Evolutionary conservation across 306 rosid genomes (phyloP), one percentile per base, ranked within the genome.

Genomic region (Betula pendula): DNA sequence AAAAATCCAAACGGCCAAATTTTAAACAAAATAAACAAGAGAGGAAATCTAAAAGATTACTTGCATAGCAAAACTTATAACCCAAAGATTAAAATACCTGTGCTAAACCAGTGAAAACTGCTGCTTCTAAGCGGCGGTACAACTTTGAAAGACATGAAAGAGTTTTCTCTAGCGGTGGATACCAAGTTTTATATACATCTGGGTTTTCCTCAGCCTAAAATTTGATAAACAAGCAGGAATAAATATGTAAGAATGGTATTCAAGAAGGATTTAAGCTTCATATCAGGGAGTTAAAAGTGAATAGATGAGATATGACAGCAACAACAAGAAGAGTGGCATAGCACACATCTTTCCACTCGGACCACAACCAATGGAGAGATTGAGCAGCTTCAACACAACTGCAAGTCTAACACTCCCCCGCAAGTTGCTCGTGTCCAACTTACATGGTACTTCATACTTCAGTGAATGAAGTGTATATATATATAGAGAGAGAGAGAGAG

Each of bases 131-230:
- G 82, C 98, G 91, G 42, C 92, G 98, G 81, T 96, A 91, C 84
- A 92, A 80, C 91, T 92, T 96, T 38, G 98, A 92, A 87, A 96
- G 98, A 75, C 93, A 92, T 56, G 99, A 91, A 56, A 96, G 69
- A 17, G 99, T 92, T 85, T 92, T 96, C 87, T 92, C 99, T 19
- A 96, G 85, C 12, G 97, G 99, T 0, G 97, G 99, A 85, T 96
- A 96, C 98, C 97, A 96, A 5, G 94, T 85, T 76, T 88, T 91
- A 77, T 83, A 88, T 45, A 89, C 81, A 85, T 88, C 88, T 72
- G 88, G 87, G 85, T 87, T 88, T 80, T 87, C 93, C 80, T 89
- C 97, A 60, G 74, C 93, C 99, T 96, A 82, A 84, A 84, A 66
- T 71, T 80, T 76, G 68, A 75, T 40, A 33, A 69, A 73, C 38